phyloP scores from a whole-genome alignment of 1,284 basidiomycete species.

The Tylopilus sp. region DNA sequence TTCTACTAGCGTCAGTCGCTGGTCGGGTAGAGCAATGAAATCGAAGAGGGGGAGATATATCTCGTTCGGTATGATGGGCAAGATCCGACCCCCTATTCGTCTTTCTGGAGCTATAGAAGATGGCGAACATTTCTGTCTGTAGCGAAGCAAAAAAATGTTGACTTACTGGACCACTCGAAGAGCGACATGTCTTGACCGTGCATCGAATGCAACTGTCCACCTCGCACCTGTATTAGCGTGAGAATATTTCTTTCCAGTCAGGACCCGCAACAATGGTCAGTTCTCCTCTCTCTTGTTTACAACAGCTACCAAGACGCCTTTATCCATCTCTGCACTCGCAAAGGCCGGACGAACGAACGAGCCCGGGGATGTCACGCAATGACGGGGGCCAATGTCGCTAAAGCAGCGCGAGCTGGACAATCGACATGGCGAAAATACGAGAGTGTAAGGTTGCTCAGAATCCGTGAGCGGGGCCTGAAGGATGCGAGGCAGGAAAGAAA shows the following conservation, averaged over 20 bases:
- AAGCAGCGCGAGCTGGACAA: slow-evolving; percentile 14
- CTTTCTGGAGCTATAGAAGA: slow-evolving; percentile 20
- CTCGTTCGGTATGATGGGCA: slow-evolving; percentile 31
- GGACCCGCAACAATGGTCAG: slow-evolving; percentile 22
- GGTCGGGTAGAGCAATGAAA: slow-evolving; percentile 13
- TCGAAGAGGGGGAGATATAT: slow-evolving; percentile 39
- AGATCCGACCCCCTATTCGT: neutral
- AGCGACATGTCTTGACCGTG: too few relatives aligned
- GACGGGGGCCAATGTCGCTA: too few relatives aligned
- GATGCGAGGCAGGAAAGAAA: slow-evolving; percentile 5
- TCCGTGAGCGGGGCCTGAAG: slow-evolving; percentile 13
- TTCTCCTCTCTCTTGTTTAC: neutral
- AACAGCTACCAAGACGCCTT: neutral
- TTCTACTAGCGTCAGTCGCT: slow-evolving; percentile 4
- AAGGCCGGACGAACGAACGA: slow-evolving; percentile 21
- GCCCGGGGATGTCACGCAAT: slow-evolving; percentile 13
- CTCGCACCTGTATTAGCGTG: too few relatives aligned
- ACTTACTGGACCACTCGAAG: slow-evolving; percentile 17
- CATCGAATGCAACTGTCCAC: too few relatives aligned
- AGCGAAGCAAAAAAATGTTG: neutral
- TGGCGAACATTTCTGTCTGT: neutral
- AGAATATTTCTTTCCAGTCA: too few relatives aligned
- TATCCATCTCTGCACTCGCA: neutral
- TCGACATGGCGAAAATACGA: slow-evolving; percentile 24
- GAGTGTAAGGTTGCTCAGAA: slow-evolving; percentile 16